Conservation (phyloP, 2,329 filamentous ascomycete species). For the Alternaria gansuensis region DNA sequence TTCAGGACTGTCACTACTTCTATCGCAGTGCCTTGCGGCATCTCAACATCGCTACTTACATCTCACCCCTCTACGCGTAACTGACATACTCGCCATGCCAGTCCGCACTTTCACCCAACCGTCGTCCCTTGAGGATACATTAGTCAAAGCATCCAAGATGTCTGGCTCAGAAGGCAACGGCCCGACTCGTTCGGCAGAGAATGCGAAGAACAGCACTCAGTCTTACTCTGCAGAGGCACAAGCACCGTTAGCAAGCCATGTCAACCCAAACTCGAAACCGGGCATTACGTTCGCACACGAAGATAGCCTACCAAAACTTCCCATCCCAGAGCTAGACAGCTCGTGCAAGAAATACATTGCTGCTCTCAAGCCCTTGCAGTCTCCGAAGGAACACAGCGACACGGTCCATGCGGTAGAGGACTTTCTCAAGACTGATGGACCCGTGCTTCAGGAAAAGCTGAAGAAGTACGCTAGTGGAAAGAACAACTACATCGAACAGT, state of each 20-base stretch:
- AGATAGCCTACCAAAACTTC: slow-evolving; percentile 87
- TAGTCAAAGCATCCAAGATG: slow-evolving; percentile 59
- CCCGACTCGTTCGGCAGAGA: slow-evolving; percentile 56
- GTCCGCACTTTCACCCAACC: slow-evolving; percentile 76
- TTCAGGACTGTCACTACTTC: slow-evolving; percentile 92
- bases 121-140: slow-evolving; percentile 75
- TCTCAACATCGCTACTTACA: slow-evolving; percentile 79
- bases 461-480: slow-evolving; percentile 90
- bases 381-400: slow-evolving; percentile 80
- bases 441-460: slow-evolving; percentile 84
- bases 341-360: slow-evolving; percentile 82
- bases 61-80: slow-evolving; percentile 78
- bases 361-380: slow-evolving; percentile 82
- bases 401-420: slow-evolving; percentile 81
- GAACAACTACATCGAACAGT: slow-evolving; percentile 98
- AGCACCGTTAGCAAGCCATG: slow-evolving; percentile 59
- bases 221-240: slow-evolving; percentile 58
- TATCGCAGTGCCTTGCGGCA: slow-evolving; percentile 89
- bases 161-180: slow-evolving; percentile 51
- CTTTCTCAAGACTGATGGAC: slow-evolving; percentile 82
- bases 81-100: slow-evolving; percentile 66
- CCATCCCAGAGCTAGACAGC: slow-evolving; percentile 85
- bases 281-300: slow-evolving; percentile 90
- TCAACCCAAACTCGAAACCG: slow-evolving; percentile 66
- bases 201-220: slow-evolving; percentile 63